Evolutionary conservation across 768 basidiomycete genomes (phyloP), one percentile per base, ranked within the genome.

Genomic region (Suillus sp.): DNA sequence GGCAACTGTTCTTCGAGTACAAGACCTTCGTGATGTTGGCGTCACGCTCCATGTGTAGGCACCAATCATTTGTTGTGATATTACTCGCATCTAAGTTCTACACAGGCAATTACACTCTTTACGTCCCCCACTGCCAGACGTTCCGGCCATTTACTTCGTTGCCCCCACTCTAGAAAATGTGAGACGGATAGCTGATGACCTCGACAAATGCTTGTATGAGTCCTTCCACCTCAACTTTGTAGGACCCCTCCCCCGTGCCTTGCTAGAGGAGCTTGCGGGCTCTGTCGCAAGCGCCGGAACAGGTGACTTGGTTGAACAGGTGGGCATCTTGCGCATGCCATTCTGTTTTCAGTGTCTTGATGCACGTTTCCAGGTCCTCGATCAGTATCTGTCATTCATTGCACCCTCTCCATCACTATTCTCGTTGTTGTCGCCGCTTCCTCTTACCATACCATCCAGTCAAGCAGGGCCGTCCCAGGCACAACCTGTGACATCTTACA

Each of bases 31-130:
- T 62, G 96, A 99, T 71, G 92, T 93, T 56, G 97, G 97, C 37
- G 95, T 99, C 47, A 99, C 97, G 10, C 82, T 99, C 63, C 97
- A 99, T 79, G 95, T 99, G 96, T 98, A 80, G 69, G 93, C 79
- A 61, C 43, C 38, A 38, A 59, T 58, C 30, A 37, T 65, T 16
- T 38, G 34, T 20, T 66, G 55, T 53, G 11, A 20, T 63, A 27
- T 45, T 48, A n/a, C 51, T 22, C 57, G 67, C 42, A 65, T 60
- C 22, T 34, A 32, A 16, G 56, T 62, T 50, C 38, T 40, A 38
- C 59, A 54, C 66, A 98, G 96, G 66, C 97, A 99, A 81, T 78
- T 99, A 6, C 95, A 98, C 73, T 88, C 95, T 0, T 78, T 86
- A 40, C 85, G 97, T 62, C 97, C 97, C 32, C 85, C 95, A 5